Conservation (phyloP, 192 early-diverging fungal genomes). For the Radiomyces spectabilis region DNA sequence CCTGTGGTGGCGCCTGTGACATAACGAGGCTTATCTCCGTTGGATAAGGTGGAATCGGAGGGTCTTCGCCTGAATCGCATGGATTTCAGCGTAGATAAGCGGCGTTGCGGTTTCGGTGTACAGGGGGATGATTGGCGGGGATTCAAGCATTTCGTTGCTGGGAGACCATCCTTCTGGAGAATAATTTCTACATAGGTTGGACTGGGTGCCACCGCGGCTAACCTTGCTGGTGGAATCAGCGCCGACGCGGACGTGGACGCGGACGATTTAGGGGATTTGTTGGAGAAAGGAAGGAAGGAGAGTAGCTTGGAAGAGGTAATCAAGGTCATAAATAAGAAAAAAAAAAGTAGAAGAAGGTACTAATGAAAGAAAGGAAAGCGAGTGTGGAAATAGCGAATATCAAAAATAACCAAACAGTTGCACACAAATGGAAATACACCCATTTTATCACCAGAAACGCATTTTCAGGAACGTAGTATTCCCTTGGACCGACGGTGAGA, state of each 20-base stretch:
- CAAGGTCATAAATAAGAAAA: conserved; percentile 1
- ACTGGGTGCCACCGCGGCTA: neutral
- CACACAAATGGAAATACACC: no score
- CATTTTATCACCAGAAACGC: no score
- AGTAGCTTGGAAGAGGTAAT: conserved; percentile 6
- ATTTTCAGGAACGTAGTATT: no score
- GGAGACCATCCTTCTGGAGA: conserved; percentile 12
- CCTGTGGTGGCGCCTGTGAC: no score
- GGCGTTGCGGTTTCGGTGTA: neutral
- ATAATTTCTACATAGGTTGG: conserved; percentile 12
- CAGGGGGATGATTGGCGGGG: neutral
- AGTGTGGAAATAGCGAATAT: no score
- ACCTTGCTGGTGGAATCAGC: neutral
- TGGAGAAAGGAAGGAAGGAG: conserved; percentile 6
- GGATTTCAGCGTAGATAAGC: neutral
- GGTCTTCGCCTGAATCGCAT: neutral
- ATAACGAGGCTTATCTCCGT: no score
- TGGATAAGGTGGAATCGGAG: neutral
- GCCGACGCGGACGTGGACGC: neutral
- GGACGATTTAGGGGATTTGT: neutral
- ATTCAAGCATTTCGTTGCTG: conserved; percentile 11
- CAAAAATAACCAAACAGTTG: no score
- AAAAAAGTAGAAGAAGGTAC: neutral
- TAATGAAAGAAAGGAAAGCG: neutral
- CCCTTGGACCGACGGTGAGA: no score